Base-by-base conservation (phyloP, 495 filamentous ascomycete species). In the Hypoxylon lienhwacheense region DNA sequence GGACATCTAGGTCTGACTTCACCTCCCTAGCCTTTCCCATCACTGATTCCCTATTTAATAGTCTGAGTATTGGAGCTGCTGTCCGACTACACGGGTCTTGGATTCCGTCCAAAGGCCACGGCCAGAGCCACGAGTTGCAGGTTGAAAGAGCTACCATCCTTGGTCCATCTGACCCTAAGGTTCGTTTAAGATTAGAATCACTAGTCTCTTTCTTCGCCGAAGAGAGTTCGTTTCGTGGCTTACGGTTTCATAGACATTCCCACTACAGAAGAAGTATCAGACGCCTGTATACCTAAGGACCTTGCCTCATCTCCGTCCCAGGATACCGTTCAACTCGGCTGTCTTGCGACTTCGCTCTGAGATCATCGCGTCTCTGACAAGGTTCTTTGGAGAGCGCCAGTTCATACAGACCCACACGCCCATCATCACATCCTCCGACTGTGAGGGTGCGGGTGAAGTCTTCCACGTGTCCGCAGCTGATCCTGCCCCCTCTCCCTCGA, bases 391-490 rank as follows among this genome's bases (percentile, higher is more conserved):
- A 19, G 68, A 74, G 20, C 80, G 79, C 19, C 73, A 82, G 21
- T 98, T 92, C 65, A 77, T 89, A 12, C 93, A 97, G 70, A 87
- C 87, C 12, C 92, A 97, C 61, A 85, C 93, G 15, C 93, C 93
- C 4, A 84, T 97, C 52, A 87, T 98, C 61, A 97, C 95, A 5
- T 95, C 93, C 3, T 98, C 95, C 0, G 93, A 98, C 59, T 97
- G 95, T 65, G 93, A 98, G 70, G 95, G 93, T 4, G 95, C 91
- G 3, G 92, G 93, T 2, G 91, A 97, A 66, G 91, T 93, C n/a
- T 98, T 98, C 59, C 84, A 82, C 3, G 70, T 97, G 24, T 66
- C 80, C 7, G 61, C 76, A 1, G 67, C 63, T 26, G 50, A 64
- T 17, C 28, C 45, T 19, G 47, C 42, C 12, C 55, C 64, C 16